Evolutionary conservation across 2,329 filamentous ascomycete genomes (phyloP), one percentile per base, ranked within the genome.

Genomic region (Aspergillus brasiliensis): DNA sequence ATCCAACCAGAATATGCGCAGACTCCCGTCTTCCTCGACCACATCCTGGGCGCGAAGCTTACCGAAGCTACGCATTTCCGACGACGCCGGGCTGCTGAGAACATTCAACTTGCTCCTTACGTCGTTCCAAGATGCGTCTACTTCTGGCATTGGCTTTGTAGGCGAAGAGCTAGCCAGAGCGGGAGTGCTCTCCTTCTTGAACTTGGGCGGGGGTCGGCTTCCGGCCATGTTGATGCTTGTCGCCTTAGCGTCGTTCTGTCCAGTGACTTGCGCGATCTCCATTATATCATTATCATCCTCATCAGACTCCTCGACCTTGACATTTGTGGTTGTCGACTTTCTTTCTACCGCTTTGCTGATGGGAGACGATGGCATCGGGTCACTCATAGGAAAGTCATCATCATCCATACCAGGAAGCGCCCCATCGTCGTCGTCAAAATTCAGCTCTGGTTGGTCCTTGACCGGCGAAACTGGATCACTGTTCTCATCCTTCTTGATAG

Each of bases 1-100:
- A 76, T 99, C 95, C 7, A 91, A 90, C 95, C 95, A 99, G 80
- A 97, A 99, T 81, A 99, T 92, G 67, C 89, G 89, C 28, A 99
- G 82, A 67, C 91, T 96, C 37, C 94, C 95, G 71, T 99, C 93
- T 63, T 91, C 88, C 74, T 98, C 94, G n/a, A 96, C 79, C n/a
- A 91, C 92, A 75, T 96, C 90, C 63, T 90, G 86, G 59, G 91
- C 84, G 64, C 89, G 87, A 51, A 97, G 84, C 77, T 98, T 99
- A 42, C 92, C 92, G 65, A 91, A 85, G 8, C 81, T 83, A 21
- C 71, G 68, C 34, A 82, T 80, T 65, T 92, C 89, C 3, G 85
- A 74, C 2, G 85, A 74, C 4, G 84, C 81, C 3, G 91, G 88
- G 70, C 88, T 92, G 75, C 86, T 92, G 65, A 95, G 83, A 38